These are phyloP conservation scores for Butyriboletus loyo DNA, from an alignment of 768 basidiomycete genomes.

Conservation along the genomic window DNA sequence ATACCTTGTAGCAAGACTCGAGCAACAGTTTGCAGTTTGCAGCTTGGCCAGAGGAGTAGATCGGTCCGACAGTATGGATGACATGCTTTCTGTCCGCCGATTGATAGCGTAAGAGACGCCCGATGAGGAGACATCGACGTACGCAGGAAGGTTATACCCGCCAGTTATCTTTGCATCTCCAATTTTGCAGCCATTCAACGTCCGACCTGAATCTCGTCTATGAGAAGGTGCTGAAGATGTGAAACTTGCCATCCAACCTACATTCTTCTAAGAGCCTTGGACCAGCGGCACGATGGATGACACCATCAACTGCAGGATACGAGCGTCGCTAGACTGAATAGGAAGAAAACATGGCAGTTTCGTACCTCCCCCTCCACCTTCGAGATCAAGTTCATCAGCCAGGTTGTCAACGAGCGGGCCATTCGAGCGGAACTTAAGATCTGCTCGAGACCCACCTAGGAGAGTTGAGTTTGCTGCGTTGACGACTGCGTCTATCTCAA, in stretches of 20 bases:
- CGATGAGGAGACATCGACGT: conserved; percentile 27
- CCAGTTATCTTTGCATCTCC: conserved; percentile 78
- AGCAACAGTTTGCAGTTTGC: conserved; percentile 52
- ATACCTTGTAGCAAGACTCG: conserved; percentile 63
- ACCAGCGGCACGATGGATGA: conserved; percentile 78
- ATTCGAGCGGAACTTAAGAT: neutral
- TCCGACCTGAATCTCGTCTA: conserved; percentile 58
- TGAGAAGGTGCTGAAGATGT: neutral
- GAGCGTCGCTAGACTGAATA: neutral
- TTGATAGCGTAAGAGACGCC: neutral
- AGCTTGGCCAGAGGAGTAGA: conserved; percentile 42
- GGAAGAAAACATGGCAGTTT: neutral
- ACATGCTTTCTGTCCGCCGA: conserved; percentile 52
- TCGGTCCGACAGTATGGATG: conserved; percentile 81
- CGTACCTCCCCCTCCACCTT: conserved; percentile 78
- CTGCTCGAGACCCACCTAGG: conserved; percentile 45
- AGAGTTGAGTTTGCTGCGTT: conserved; percentile 79
- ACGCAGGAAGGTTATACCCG: conserved; percentile 78
- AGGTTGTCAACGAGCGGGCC: neutral
- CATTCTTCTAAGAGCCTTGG: conserved; percentile 65
- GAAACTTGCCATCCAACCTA: conserved; percentile 29
- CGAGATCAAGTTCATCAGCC: neutral
- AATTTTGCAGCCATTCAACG: conserved; percentile 62
- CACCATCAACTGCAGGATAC: conserved; percentile 63
- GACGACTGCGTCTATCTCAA: conserved; percentile 72